A percentile compares a stretch with the other conserved stretches of the same genome.
These are phyloP conservation scores for Panicum virgatum DNA, from an alignment of 202 grass and related monocot genomes.

Conservation along the genomic window DNA sequence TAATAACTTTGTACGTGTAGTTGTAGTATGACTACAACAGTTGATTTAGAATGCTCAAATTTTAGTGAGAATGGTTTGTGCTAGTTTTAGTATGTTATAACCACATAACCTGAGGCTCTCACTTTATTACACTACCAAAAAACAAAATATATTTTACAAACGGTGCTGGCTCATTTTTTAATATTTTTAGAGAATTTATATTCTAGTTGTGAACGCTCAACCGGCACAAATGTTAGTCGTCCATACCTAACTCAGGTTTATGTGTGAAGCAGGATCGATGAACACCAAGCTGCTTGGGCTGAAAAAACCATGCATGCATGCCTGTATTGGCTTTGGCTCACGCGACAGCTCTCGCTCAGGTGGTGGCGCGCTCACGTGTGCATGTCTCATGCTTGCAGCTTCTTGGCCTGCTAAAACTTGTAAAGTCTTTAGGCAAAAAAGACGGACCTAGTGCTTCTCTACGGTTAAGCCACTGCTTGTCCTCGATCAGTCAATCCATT, in stretches of 20 bases:
- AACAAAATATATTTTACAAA: no score
- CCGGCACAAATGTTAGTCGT: background rate
- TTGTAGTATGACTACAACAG: rapidly evolving
- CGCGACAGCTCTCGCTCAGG: background rate
- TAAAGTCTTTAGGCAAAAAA: constrained; percentile 4
- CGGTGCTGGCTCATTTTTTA: background rate
- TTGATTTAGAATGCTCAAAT: background rate
- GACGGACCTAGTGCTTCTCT: constrained; percentile 21
- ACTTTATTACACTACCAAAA: background rate
- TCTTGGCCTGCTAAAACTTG: constrained; percentile 10
- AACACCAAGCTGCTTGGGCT: background rate
- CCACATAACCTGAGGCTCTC: background rate
- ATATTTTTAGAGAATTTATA: no score
- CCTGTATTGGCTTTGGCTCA: background rate
- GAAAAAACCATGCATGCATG: background rate
- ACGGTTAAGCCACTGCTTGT: background rate
- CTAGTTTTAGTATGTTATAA: background rate
- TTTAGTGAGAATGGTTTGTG: background rate
- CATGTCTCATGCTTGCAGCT: constrained; percentile 17
- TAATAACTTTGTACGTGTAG: background rate
- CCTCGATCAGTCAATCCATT: background rate
- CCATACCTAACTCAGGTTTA: no score
- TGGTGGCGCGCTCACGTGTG: background rate
- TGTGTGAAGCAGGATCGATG: background rate
- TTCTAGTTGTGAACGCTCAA: background rate